Conservation (phyloP, 805 yeast genomes). For the Wickerhamiella sergipiensis region DNA sequence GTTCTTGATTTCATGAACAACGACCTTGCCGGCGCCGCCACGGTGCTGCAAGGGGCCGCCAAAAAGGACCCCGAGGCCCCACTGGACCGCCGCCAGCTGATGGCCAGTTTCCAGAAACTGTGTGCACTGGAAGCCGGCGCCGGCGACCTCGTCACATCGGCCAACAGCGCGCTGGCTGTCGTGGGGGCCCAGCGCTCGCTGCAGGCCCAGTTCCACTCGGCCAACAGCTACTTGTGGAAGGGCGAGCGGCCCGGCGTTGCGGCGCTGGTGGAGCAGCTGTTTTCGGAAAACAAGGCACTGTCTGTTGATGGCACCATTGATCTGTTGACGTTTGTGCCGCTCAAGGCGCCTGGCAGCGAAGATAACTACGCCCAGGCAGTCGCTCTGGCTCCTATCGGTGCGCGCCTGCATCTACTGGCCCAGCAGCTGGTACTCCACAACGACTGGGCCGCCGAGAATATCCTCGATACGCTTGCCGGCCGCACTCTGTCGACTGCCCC, state of each 20-base stretch:
- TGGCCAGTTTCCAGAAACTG: constrained; percentile 1
- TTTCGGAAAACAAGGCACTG: neutral
- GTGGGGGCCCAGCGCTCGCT: neutral
- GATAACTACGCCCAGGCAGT: neutral
- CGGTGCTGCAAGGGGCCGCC: neutral
- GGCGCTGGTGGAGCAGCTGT: neutral
- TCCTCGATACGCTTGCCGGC: neutral
- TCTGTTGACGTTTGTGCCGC: constrained; percentile 1
- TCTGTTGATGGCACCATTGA: neutral
- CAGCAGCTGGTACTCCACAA: neutral
- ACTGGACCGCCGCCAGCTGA: neutral
- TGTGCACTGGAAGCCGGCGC: neutral
- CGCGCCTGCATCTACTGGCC: neutral
- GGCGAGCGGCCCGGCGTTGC: neutral
- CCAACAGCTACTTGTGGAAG: neutral
- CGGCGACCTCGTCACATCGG: neutral
- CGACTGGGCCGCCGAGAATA: neutral
- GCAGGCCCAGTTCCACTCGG: neutral
- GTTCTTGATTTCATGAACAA: neutral
- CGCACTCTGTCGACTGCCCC: neutral
- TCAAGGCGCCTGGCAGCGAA: neutral
- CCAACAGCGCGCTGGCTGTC: neutral
- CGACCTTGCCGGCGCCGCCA: neutral
- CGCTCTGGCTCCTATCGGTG: neutral
- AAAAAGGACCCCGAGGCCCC: neutral